These are phyloP conservation scores for Melampsora larici-populina DNA, from an alignment of 1,284 basidiomycete genomes.

Conservation along the genomic window DNA sequence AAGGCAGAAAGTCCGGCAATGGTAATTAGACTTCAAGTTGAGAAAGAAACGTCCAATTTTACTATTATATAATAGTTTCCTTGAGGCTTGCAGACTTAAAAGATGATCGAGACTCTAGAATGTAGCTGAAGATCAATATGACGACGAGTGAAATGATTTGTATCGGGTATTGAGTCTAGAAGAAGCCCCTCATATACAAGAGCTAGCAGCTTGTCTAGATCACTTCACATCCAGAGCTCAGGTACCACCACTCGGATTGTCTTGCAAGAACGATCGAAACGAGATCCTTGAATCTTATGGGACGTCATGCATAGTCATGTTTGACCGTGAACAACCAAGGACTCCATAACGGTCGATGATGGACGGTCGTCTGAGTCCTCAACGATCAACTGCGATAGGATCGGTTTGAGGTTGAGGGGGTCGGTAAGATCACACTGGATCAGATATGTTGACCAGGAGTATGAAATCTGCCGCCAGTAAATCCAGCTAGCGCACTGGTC, in stretches of 20 bases:
- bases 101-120: too few relatives aligned
- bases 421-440: neutral
- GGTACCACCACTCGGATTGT: neutral
- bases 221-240: conserved; percentile 1
- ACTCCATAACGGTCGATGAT: neutral
- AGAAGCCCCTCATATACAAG: conserved; percentile 6
- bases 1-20: too few relatives aligned
- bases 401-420: conserved; percentile 1
- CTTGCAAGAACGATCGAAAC: neutral
- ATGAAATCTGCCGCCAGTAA: too few relatives aligned
- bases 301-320: neutral
- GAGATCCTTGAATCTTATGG: neutral
- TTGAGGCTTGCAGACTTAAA: too few relatives aligned
- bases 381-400: conserved; percentile 1
- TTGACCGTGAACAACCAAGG: neutral
- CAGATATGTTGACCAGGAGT: too few relatives aligned
- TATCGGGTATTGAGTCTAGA: neutral
- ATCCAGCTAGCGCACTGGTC: too few relatives aligned
- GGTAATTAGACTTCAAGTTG: too few relatives aligned
- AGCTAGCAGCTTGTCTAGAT: conserved; percentile 1
- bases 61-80: too few relatives aligned
- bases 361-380: neutral
- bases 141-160: neutral
- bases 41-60: too few relatives aligned
- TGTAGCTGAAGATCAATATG: neutral